A percentile compares a stretch with the other conserved stretches of the same genome.
Conservation (phyloP, 2,329 filamentous ascomycete species). For the Aspergillus calidoustus region DNA sequence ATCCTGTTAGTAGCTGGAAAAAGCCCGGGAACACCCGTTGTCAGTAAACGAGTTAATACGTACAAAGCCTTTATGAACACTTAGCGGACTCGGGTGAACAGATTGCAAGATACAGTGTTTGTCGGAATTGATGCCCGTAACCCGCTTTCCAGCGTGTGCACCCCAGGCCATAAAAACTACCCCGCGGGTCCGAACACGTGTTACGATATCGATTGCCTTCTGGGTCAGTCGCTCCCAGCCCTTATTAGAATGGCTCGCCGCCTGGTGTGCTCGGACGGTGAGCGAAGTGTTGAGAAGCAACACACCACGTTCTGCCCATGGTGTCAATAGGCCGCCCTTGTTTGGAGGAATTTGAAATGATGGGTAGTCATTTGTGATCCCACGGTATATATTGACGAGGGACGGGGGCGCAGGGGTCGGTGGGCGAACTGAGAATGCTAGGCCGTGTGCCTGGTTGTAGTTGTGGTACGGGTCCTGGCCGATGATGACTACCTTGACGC, state of each 20-base stretch:
- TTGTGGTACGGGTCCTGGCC: constrained; percentile 99
- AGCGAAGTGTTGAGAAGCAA: constrained; percentile 93
- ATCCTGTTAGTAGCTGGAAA: not conserved
- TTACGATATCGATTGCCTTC: constrained; percentile 84
- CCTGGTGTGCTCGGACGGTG: constrained; percentile 86
- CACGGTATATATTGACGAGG: constrained; percentile 90
- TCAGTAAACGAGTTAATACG: constrained; percentile 36
- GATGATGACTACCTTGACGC: constrained; percentile 88
- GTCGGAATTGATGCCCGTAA: constrained; percentile 71
- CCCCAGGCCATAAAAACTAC: constrained; percentile 98
- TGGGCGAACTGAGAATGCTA: constrained; percentile 92
- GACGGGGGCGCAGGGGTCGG: constrained; percentile 88
- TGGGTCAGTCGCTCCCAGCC: constrained; percentile 97
- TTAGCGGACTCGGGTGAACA: constrained; percentile 92
- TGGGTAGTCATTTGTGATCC: constrained; percentile 86
- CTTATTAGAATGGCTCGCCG: constrained; percentile 81
- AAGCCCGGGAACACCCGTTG: not conserved
- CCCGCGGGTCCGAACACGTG: constrained; percentile 73
- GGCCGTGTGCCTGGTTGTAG: constrained; percentile 89
- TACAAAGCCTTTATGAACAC: constrained; percentile 78
- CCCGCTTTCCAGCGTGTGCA: constrained; percentile 77
- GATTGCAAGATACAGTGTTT: constrained; percentile 83
- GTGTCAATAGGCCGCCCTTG: constrained; percentile 79
- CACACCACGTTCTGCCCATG: constrained; percentile 93
- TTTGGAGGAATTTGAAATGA: constrained; percentile 75